Evolutionary conservation across 2,329 filamentous ascomycete genomes (phyloP).

Genomic region (Elsinoe fawcettii): DNA sequence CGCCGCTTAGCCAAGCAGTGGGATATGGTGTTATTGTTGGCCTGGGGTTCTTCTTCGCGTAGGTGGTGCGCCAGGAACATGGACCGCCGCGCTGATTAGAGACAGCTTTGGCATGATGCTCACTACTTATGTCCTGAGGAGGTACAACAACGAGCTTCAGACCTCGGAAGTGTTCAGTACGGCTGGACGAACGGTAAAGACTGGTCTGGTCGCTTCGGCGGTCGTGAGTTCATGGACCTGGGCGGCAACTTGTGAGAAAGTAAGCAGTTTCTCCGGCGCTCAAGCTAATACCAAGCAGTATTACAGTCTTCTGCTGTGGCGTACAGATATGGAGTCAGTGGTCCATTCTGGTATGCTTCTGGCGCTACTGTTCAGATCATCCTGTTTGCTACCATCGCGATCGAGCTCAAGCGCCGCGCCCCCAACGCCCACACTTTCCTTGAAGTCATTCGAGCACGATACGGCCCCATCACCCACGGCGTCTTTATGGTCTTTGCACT

Average conservation of each 20-base stretch:
- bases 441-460: constrained; percentile 74
- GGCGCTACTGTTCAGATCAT: constrained; percentile 76
- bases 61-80: constrained; percentile 21
- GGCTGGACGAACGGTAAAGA: constrained; percentile 80
- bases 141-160: constrained; percentile 69
- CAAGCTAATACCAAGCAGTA: neutral
- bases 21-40: constrained; percentile 75
- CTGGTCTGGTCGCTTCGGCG: constrained; percentile 75
- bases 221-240: constrained; percentile 94
- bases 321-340: constrained; percentile 59
- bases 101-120: constrained; percentile 59
- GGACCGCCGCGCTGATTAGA: constrained; percentile 18
- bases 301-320: constrained; percentile 74
- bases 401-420: constrained; percentile 77
- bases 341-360: constrained; percentile 60
- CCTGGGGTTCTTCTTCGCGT: constrained; percentile 64
- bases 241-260: constrained; percentile 60
- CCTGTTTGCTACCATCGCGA: constrained; percentile 81
- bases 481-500: constrained; percentile 78
- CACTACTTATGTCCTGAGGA: constrained; percentile 62
- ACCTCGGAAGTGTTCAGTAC: constrained; percentile 92
- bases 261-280: neutral
- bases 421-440: constrained; percentile 74
- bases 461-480: constrained; percentile 63
- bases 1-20: constrained; percentile 49